These are phyloP conservation scores for Coemansia sp. DNA, from an alignment of 192 early-diverging fungal genomes.

Conservation along the genomic window DNA sequence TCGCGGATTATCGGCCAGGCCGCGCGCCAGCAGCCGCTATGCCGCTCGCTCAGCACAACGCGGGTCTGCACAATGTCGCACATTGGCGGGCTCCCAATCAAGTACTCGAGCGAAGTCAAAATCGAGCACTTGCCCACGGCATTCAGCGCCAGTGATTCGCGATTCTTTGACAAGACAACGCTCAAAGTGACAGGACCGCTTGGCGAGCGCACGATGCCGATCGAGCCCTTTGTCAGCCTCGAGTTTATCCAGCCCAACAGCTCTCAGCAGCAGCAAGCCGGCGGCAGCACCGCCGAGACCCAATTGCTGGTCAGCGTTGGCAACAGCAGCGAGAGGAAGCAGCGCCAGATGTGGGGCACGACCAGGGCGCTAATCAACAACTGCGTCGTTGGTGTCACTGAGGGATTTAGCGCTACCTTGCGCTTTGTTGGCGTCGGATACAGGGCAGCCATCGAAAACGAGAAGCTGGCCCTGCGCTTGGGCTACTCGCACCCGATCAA, in stretches of 20 bases:
- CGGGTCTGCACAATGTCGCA: slow-evolving; percentile 58
- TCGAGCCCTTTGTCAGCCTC: slow-evolving; percentile 80
- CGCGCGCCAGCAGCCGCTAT: not conserved
- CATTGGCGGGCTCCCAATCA: slow-evolving; percentile 81
- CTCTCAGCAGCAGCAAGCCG: not conserved
- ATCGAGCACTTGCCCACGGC: slow-evolving; percentile 69
- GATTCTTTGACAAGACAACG: slow-evolving; percentile 65
- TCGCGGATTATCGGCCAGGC: not conserved
- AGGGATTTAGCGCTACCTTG: slow-evolving; percentile 84
- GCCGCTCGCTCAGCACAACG: slow-evolving; percentile 25
- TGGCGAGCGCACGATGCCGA: slow-evolving; percentile 75
- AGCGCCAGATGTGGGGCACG: slow-evolving; percentile 97
- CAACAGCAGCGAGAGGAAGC: slow-evolving; percentile 68
- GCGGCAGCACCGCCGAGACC: slow-evolving; percentile 26
- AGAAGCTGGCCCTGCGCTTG: slow-evolving; percentile 73
- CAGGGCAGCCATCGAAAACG: slow-evolving; percentile 78
- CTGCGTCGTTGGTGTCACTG: slow-evolving; percentile 86
- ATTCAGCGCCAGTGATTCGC: slow-evolving; percentile 61
- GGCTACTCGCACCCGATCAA: slow-evolving; percentile 87
- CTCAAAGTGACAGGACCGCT: slow-evolving; percentile 81
- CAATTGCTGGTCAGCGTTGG: slow-evolving; percentile 60
- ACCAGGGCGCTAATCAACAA: slow-evolving; percentile 87
- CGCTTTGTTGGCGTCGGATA: slow-evolving; percentile 94
- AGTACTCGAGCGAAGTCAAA: slow-evolving; percentile 74
- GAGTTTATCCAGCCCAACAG: slow-evolving; percentile 14